Evolutionary conservation across 768 basidiomycete species (phyloP).

Genomic region (Hirschioporus abietinus): DNA sequence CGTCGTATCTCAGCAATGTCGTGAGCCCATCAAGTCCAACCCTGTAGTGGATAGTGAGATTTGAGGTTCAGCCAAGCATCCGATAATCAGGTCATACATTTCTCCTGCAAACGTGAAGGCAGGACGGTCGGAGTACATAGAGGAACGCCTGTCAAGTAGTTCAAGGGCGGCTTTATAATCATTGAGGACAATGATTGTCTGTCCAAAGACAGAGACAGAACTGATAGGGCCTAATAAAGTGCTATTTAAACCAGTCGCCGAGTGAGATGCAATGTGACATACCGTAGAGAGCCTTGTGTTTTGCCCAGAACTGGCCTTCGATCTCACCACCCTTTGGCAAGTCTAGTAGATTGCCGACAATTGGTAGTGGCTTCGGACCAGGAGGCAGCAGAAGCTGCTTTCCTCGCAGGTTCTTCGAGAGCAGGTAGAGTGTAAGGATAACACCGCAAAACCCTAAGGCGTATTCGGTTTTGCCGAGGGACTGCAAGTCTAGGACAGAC

Average conservation of each 20-base stretch:
- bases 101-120: neutral
- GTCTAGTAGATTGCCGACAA: constrained; percentile 50
- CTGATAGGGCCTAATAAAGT: neutral
- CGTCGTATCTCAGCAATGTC: neutral
- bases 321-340: constrained; percentile 28
- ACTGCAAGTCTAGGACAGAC: neutral
- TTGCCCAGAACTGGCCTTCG: constrained; percentile 29
- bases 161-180: constrained; percentile 30
- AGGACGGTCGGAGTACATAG: constrained; percentile 35
- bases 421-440: neutral
- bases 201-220: constrained; percentile 19
- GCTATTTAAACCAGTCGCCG: neutral
- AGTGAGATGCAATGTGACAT: neutral
- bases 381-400: constrained; percentile 39
- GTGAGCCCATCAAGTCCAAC: neutral
- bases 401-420: neutral
- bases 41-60: neutral
- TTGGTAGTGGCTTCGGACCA: constrained; percentile 46
- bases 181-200: constrained; percentile 32
- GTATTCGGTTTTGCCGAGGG: neutral
- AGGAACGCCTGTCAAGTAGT: constrained; percentile 35
- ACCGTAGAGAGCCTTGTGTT: neutral
- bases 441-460: neutral
- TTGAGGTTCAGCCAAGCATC: neutral
- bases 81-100: neutral